Base-by-base conservation (phyloP, 768 basidiomycete genomes). In the Boletus coccyginus region DNA sequence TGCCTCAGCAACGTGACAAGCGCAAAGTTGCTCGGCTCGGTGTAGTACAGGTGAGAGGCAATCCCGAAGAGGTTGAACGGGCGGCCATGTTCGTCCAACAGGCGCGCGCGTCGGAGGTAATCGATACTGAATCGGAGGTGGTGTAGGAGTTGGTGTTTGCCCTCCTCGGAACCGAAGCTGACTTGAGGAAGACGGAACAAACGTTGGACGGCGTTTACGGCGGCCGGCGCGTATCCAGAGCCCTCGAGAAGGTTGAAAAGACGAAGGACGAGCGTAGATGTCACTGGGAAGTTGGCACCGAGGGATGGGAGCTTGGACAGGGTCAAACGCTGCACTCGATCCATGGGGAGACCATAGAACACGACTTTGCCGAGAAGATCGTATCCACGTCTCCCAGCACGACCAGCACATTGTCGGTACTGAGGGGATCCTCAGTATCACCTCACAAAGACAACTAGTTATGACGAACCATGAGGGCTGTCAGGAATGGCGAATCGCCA, bases 391-490 rank as follows among this genome's bases (percentile, higher is more conserved):
- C 88, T 80, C 55, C 88, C 87, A 40, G 87, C 87, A 66, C 87
- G 79, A 53, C 88, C 88, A 44, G 85, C 80, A 56, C 86, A 87
- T 76, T 89, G 87, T 12, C 88, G 83, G 66, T 85, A 89, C 84
- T 86, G 61, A 33, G 12, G 12, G 0, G 7, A 35, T 35, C 31
- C 35, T 57, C 58, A 60, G 52, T 51, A 39, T 29, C 7, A 13
- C 19, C 33, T 16, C 29, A 11, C 2, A n/a, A 41, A n/a, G 10
- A 12, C 12, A 43, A n/a, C 21, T 19, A 19, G 21, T 40, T n/a
- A 39, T 14, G 42, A 63, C 77, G 3, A 63, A 82, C 83, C 79
- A 80, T 82, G 9, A 87, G 76, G 1, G 84, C 81, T 1, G 84
- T 85, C 36, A 86, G 61, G 64, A 56, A 84, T 2, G 81, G 81